These are phyloP conservation scores for Aspergillus sergii DNA, from an alignment of 2,329 filamentous ascomycete genomes.

Conservation along the genomic window DNA sequence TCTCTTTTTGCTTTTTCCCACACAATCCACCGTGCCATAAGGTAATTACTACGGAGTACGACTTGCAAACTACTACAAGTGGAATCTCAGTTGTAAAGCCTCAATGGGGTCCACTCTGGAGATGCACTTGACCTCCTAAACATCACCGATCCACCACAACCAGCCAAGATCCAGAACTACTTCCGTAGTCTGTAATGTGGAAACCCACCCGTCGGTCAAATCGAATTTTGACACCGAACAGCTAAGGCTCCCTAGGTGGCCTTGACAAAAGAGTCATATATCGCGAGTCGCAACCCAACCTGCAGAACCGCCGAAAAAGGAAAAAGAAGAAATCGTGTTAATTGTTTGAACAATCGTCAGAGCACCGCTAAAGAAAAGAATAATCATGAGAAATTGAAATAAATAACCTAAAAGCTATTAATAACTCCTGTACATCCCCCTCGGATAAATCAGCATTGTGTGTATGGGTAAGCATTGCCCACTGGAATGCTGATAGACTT, in stretches of 20 bases:
- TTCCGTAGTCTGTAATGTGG: background rate
- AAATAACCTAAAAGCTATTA: conserved; percentile 2
- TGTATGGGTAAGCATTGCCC: background rate
- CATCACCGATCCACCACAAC: background rate
- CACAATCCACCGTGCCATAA: background rate
- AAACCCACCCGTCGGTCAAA: background rate
- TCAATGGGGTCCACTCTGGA: conserved; percentile 2
- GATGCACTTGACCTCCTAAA: conserved; percentile 2
- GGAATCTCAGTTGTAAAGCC: conserved; percentile 1
- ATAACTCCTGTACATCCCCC: background rate
- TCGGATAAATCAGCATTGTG: background rate
- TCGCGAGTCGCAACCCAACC: background rate
- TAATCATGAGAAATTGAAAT: background rate
- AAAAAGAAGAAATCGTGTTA: background rate
- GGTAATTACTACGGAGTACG: background rate
- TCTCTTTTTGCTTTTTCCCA: background rate
- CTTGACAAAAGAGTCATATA: background rate
- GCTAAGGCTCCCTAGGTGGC: background rate
- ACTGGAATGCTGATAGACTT: background rate
- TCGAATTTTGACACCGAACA: background rate
- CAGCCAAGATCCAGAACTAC: conserved; percentile 1
- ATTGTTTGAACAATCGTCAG: background rate
- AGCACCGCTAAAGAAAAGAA: background rate
- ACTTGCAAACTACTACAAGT: background rate
- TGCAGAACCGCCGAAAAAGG: background rate